These are phyloP conservation scores for Alternaria infectoria DNA, from an alignment of 2,329 filamentous ascomycete species.

Conservation along the genomic window DNA sequence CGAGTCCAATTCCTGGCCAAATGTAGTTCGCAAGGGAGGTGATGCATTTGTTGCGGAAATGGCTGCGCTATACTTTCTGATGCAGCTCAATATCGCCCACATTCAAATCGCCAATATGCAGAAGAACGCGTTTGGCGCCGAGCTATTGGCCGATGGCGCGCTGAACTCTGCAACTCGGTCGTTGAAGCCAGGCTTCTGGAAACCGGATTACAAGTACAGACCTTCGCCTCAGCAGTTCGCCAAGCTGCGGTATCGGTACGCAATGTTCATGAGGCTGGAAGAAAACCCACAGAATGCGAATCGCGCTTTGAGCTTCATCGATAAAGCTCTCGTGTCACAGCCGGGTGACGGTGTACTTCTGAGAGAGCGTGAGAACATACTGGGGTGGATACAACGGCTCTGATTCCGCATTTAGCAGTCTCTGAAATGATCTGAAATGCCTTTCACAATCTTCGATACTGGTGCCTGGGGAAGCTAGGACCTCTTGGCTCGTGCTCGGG, in stretches of 20 bases:
- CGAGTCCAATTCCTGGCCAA: conserved; percentile 13
- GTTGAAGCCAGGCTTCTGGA: conserved; percentile 13
- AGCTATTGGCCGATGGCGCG: conserved; percentile 2
- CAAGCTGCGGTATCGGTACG: conserved; percentile 14
- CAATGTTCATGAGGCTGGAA: conserved; percentile 11
- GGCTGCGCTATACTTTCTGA: conserved; percentile 21
- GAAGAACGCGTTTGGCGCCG: not conserved
- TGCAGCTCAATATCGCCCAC: conserved; percentile 24
- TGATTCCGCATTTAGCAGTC: too few relatives aligned
- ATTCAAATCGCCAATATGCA: conserved; percentile 8
- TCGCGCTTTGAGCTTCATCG: not conserved
- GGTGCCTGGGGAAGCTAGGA: not conserved
- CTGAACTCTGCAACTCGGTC: conserved; percentile 1
- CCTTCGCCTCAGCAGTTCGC: conserved; percentile 9
- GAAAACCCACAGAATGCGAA: not conserved
- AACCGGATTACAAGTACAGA: conserved; percentile 6
- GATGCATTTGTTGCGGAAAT: conserved; percentile 17
- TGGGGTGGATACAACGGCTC: conserved; percentile 3
- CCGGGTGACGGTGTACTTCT: conserved; percentile 10
- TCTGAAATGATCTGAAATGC: too few relatives aligned
- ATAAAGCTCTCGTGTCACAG: not conserved
- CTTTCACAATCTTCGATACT: too few relatives aligned
- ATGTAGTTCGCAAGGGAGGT: conserved; percentile 7
- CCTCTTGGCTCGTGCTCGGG: not conserved
- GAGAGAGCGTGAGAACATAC: conserved; percentile 10